Conservation (phyloP, 148 eudicot species). For the Tetragonia tetragonoides region DNA sequence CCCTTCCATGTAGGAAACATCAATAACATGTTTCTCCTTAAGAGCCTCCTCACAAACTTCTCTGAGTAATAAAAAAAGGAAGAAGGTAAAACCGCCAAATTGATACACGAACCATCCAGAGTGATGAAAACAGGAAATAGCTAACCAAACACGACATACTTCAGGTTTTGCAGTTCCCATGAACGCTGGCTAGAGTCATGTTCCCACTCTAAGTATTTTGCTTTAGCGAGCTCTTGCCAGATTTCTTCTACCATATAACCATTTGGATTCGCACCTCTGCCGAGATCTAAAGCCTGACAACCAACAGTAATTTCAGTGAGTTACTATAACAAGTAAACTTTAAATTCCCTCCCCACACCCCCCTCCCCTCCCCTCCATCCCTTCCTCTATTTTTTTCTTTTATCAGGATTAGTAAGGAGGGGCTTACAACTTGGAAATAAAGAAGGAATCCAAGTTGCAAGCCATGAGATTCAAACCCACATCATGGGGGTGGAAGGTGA, state of each 20-base stretch:
- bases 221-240: slow-evolving; percentile 91
- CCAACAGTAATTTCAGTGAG: slow-evolving; percentile 7
- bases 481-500: no score
- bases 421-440: no score
- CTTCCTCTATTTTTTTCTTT: no score
- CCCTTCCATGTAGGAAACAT: slow-evolving; percentile 47
- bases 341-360: no score
- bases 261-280: slow-evolving; percentile 67
- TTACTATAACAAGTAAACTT: neutral
- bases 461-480: no score
- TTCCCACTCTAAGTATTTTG: slow-evolving; percentile 80
- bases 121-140: neutral
- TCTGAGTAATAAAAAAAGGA: slow-evolving; percentile 38
- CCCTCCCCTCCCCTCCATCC: neutral
- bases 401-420: no score
- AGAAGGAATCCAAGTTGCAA: no score
- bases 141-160: slow-evolving; percentile 42
- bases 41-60: slow-evolving; percentile 78
- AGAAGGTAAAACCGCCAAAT: neutral
- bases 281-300: slow-evolving; percentile 76
- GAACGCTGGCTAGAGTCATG: slow-evolving; percentile 63
- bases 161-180: slow-evolving; percentile 68
- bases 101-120: neutral
- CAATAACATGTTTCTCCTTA: slow-evolving; percentile 51
- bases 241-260: slow-evolving; percentile 83